Evolutionary conservation across 2,329 filamentous ascomycete species (phyloP), one percentile per base, ranked within the genome.

Genomic region (Coccinonectria pachysandricola): DNA sequence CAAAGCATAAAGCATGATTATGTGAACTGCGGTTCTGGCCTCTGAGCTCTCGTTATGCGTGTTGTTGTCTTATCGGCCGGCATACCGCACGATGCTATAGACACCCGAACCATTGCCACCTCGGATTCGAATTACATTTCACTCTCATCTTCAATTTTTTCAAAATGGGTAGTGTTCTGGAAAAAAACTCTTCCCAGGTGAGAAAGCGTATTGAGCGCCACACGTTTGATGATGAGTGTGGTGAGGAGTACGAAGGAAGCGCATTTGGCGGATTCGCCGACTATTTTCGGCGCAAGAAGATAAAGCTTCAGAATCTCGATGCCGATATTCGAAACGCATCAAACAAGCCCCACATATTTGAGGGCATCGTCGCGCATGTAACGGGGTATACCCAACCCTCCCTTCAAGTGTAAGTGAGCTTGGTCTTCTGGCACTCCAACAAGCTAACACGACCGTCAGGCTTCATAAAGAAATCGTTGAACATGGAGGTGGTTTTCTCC

Each of bases 311-410:
- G 54, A 98, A 98, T 47, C 71, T 91, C 15, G 91, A 98, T 56
- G 77, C 76, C 7, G 74, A 93, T 28, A 64, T 93, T 22, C 77
- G 88, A 32, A 69, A 79, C 16, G 62, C 72, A 4, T 56, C 61
- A 1, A 75, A 79, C 39, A 84, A 81, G 37, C 84, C 86, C 7
- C 75, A 73, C 35, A 85, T 98, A 27, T 98, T 98, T 64, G 84
- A 79, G 41, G 86, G 85, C 1, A 69, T 96, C 7, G 86, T 94
- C 8, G 85, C 79, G 7, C 84, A 95, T 55, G 80, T 98, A 13
- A 93, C 87, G 43, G 91, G 91, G 24, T 98, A 96, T 50, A 98
- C 91, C 1, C 88, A 96, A 45, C 91, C 91, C 1, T 85, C 87
- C 2, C 63, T 95, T 27, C 87, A 86, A 42, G 75, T 94, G 64